These are phyloP conservation scores for Monosiga brevicollis DNA, from an alignment of 78 protist species.

Conservation along the genomic window DNA sequence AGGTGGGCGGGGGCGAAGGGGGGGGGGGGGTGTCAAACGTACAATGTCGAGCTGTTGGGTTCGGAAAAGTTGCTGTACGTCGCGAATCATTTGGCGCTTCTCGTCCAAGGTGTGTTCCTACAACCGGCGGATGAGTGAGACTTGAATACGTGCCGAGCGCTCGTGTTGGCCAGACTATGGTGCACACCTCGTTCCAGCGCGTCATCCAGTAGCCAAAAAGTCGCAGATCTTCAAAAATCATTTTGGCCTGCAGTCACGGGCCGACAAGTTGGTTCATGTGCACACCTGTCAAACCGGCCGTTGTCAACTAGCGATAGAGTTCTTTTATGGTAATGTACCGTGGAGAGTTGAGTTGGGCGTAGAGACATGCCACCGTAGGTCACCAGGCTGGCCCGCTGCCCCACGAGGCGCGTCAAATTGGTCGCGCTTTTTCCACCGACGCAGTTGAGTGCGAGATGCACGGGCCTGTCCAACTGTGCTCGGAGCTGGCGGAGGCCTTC, in stretches of 20 bases:
- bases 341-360: constrained; percentile 53
- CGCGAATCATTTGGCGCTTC: no score
- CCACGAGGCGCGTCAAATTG: constrained; percentile 44
- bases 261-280: background rate
- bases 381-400: constrained; percentile 50
- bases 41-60: no score
- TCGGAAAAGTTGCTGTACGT: no score
- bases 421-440: constrained; percentile 70
- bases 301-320: constrained; percentile 51
- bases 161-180: no score
- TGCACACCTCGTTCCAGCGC: constrained; percentile 34
- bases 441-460: constrained; percentile 58
- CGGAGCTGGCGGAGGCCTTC: no score
- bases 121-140: no score
- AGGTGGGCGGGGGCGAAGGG: no score
- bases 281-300: background rate
- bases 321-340: no score
- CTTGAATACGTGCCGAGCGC: no score
- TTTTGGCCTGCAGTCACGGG: no score
- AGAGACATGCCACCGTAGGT: constrained; percentile 78
- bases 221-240: constrained; percentile 50
- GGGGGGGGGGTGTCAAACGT: no score
- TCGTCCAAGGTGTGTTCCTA: no score
- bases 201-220: constrained; percentile 65
- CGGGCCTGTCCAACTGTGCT: background rate